Evolutionary conservation across 2,329 filamentous ascomycete species (phyloP).

Genomic region (Beauveria australis): DNA sequence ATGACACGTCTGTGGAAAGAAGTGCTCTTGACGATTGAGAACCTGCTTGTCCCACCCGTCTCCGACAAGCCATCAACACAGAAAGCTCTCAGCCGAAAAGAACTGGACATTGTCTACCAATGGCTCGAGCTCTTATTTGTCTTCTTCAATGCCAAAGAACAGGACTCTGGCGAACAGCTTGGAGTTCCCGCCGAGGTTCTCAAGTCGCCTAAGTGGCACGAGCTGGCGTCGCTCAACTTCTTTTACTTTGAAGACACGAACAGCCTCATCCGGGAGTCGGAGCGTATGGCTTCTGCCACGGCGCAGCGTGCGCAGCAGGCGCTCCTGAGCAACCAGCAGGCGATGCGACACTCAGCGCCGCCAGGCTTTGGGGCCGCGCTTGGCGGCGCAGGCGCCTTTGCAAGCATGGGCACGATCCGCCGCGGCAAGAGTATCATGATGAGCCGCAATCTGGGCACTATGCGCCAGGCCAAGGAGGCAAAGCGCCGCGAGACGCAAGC

Average conservation of each 20-base stretch:
- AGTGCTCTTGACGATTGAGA: constrained; percentile 84
- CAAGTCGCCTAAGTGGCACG: constrained; percentile 97
- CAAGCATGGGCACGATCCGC: constrained; percentile 61
- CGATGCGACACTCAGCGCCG: constrained; percentile 64
- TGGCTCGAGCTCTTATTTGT: constrained; percentile 87
- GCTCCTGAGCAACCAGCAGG: constrained; percentile 33
- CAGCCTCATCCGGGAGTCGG: constrained; percentile 86
- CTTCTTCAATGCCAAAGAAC: constrained; percentile 92
- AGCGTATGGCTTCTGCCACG: constrained; percentile 87
- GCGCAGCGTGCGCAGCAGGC: constrained; percentile 68
- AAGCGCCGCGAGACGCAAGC: constrained; percentile 93
- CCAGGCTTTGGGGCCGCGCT: constrained; percentile 32
- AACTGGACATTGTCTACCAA: constrained; percentile 89
- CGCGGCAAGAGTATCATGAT: constrained; percentile 81
- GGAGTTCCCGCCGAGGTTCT: constrained; percentile 87
- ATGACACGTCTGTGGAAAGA: constrained; percentile 99
- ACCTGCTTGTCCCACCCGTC: constrained; percentile 80
- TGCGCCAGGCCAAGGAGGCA: constrained; percentile 92
- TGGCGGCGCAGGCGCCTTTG: constrained; percentile 35
- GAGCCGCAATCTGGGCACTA: constrained; percentile 87
- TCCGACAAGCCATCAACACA: constrained; percentile 91
- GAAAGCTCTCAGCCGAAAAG: constrained; percentile 72
- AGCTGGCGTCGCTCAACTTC: constrained; percentile 92
- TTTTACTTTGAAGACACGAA: constrained; percentile 95
- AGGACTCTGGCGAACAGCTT: constrained; percentile 68